phyloP scores from a whole-genome alignment of 306 rosid genomes.

The Ochetophila trinervis region DNA sequence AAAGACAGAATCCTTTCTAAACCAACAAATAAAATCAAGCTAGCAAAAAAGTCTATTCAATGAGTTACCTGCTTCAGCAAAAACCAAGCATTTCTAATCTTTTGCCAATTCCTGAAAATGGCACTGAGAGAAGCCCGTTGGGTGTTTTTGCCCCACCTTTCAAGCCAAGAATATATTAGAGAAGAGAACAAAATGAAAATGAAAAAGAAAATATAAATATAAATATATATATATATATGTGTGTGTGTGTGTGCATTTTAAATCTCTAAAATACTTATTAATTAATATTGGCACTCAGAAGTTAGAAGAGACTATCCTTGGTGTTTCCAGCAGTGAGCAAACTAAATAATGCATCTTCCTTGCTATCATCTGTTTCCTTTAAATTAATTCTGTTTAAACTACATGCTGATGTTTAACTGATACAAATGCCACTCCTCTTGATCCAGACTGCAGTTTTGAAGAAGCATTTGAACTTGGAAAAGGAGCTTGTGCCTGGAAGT shows the following conservation, averaged over 20 bases:
- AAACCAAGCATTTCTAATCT: too few relatives aligned
- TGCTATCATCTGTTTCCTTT: constrained; percentile 32
- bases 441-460: constrained; percentile 27
- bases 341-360: constrained; percentile 43
- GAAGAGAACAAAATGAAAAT: too few relatives aligned
- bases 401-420: constrained; percentile 35
- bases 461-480: constrained; percentile 22
- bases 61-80: too few relatives aligned
- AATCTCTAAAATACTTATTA: neutral
- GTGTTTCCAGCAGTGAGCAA: constrained; percentile 41
- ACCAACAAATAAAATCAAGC: too few relatives aligned
- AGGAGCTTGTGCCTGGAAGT: constrained; percentile 13
- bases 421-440: constrained; percentile 63
- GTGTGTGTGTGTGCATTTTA: too few relatives aligned
- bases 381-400: constrained; percentile 21
- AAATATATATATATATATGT: too few relatives aligned
- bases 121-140: too few relatives aligned
- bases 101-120: too few relatives aligned
- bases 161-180: too few relatives aligned
- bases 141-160: too few relatives aligned
- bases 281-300: neutral
- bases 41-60: too few relatives aligned
- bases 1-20: too few relatives aligned
- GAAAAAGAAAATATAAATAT: neutral
- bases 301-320: constrained; percentile 48